Evolutionary conservation across 805 yeast genomes (phyloP).

Genomic region (Nakazawaea anatomiae): DNA sequence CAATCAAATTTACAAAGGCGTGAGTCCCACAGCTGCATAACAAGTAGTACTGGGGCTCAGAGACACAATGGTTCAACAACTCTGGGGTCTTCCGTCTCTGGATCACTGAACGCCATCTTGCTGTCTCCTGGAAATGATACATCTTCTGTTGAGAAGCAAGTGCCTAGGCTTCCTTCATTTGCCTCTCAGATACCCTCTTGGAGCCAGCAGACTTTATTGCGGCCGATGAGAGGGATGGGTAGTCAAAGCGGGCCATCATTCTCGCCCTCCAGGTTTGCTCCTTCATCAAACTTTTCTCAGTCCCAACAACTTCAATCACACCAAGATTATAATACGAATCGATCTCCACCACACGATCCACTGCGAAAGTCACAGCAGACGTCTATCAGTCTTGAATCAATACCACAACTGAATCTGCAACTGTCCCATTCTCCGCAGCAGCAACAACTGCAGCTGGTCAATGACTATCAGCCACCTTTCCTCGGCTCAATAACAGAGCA

Average conservation of each 20-base stretch:
- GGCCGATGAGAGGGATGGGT: background rate
- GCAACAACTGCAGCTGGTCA: background rate
- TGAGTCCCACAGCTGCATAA: no score
- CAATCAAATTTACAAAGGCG: no score
- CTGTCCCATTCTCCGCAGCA: background rate
- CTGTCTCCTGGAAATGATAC: background rate
- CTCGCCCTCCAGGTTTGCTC: conserved; percentile 2
- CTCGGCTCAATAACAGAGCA: background rate
- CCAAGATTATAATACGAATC: background rate
- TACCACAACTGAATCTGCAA: background rate
- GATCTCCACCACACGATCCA: background rate
- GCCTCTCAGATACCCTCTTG: conserved; percentile 1
- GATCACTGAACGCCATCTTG: background rate
- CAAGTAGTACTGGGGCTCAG: no score
- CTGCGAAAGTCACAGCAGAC: background rate
- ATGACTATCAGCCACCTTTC: background rate
- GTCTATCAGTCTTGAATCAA: background rate
- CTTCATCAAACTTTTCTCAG: background rate
- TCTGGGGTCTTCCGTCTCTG: no score
- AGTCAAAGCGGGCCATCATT: background rate
- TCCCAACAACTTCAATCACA: background rate
- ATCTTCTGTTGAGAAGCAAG: background rate
- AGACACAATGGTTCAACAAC: no score
- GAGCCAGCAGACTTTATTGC: background rate
- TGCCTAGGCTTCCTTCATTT: background rate